Percentiles rank a stretch among this genome's conserved stretches.
These are phyloP conservation scores for Entrophospora sp. DNA, from an alignment of 192 early-diverging fungal species.

Conservation along the genomic window DNA sequence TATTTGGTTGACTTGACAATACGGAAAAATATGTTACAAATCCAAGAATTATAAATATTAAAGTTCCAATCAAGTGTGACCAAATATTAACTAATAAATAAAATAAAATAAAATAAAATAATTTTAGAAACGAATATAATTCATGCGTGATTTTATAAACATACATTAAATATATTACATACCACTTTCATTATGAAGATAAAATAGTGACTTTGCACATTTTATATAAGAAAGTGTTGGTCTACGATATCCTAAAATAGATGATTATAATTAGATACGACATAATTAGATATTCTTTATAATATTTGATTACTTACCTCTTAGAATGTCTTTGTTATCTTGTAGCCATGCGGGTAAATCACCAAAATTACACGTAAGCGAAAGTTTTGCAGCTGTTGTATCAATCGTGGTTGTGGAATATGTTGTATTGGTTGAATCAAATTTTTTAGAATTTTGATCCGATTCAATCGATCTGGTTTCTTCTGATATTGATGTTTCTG, in stretches of 20 bases:
- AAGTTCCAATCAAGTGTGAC: conserved; percentile 70
- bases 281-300: background rate
- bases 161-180: background rate
- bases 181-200: conserved; percentile 20
- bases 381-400: background rate
- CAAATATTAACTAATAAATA: conserved; percentile 74
- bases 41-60: conserved; percentile 46
- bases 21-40: conserved; percentile 37
- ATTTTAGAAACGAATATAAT: too few species aligned
- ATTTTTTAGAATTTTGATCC: background rate
- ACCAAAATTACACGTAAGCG: conserved; percentile 18
- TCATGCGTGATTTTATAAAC: too few species aligned
- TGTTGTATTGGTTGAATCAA: background rate
- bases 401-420: background rate
- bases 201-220: conserved; percentile 17
- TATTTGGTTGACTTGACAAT: conserved; percentile 31
- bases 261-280: background rate
- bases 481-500: background rate
- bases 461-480: background rate
- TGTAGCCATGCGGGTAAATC: conserved; percentile 17
- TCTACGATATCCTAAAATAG: background rate
- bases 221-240: conserved; percentile 17
- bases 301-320: background rate
- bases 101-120: too few species aligned
- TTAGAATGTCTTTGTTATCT: conserved; percentile 17